phyloP scores from a whole-genome alignment of 164 flowering plant genomes.

The Cinnamomum micranthum region DNA sequence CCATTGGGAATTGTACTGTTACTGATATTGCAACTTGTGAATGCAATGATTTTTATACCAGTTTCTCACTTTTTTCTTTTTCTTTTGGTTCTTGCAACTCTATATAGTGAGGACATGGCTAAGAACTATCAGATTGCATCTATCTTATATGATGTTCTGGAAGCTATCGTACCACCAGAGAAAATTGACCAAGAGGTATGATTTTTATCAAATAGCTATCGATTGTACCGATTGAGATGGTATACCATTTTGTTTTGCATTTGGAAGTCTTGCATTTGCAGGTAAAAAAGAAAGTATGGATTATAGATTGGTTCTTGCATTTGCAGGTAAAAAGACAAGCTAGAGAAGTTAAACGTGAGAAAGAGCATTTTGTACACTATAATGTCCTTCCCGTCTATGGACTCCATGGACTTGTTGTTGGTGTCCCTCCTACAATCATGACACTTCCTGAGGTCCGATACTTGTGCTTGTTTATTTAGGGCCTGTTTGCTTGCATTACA shows the following conservation, averaged over 20 bases:
- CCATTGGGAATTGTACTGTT: neutral
- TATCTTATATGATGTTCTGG: conserved; percentile 80
- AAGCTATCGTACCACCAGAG: conserved; percentile 51
- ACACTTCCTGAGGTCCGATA: conserved; percentile 84
- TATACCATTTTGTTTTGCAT: neutral
- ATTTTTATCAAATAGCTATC: neutral
- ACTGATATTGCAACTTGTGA: neutral
- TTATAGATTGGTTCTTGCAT: conserved; percentile 8
- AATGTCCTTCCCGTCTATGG: conserved; percentile 66
- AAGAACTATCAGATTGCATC: conserved; percentile 81
- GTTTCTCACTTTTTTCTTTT: neutral
- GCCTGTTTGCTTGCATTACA: too few relatives aligned
- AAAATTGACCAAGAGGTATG: conserved; percentile 70
- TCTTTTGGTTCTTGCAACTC: neutral
- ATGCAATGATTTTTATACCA: neutral
- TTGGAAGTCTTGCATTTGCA: conserved; percentile 28
- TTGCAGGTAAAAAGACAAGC: conserved; percentile 66
- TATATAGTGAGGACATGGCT: conserved; percentile 89
- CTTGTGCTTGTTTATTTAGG: neutral
- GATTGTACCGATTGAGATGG: neutral
- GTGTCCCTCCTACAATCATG: conserved; percentile 79
- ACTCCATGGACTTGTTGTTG: conserved; percentile 42
- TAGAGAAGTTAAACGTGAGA: conserved; percentile 64
- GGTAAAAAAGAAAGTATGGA: conserved; percentile 33
- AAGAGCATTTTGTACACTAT: conserved; percentile 61